A percentile compares a stretch with the other conserved stretches of the same genome.
These are phyloP conservation scores for Zasmidium citrigriseum DNA, from an alignment of 2,329 filamentous ascomycete genomes.

Conservation along the genomic window DNA sequence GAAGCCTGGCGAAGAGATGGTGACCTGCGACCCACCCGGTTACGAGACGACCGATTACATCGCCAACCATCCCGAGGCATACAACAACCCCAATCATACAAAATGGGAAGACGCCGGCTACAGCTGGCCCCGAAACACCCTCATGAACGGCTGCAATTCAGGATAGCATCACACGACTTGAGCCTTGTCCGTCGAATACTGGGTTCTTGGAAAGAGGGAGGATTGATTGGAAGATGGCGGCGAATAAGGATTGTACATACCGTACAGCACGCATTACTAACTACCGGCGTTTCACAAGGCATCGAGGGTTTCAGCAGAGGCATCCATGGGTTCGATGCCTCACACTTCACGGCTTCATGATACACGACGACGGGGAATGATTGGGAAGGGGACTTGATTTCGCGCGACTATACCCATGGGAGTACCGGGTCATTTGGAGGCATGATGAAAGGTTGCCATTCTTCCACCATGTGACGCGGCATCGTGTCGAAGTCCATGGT, in stretches of 20 bases:
- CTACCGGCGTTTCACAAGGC: neutral
- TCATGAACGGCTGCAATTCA: slow-evolving; percentile 43
- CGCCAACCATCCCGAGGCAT: slow-evolving; percentile 48
- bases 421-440: too few species aligned
- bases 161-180: slow-evolving; percentile 3
- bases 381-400: too few species aligned
- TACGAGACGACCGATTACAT: slow-evolving; percentile 57
- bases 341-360: neutral
- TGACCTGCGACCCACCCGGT: slow-evolving; percentile 58
- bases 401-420: too few species aligned
- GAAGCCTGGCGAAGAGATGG: slow-evolving; percentile 44
- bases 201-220: slow-evolving; percentile 7
- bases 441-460: too few species aligned
- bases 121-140: slow-evolving; percentile 45
- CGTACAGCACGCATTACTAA: slow-evolving; percentile 12
- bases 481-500: too few species aligned
- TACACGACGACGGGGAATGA: neutral
- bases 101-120: slow-evolving; percentile 44
- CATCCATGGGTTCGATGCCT: neutral
- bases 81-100: slow-evolving; percentile 54
- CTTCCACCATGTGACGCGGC: too few species aligned
- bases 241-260: slow-evolving; percentile 7
- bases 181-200: neutral
- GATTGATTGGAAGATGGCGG: neutral
- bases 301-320: neutral